phyloP scores from a whole-genome alignment of 2,329 filamentous ascomycete genomes.

The Apiospora marii region DNA sequence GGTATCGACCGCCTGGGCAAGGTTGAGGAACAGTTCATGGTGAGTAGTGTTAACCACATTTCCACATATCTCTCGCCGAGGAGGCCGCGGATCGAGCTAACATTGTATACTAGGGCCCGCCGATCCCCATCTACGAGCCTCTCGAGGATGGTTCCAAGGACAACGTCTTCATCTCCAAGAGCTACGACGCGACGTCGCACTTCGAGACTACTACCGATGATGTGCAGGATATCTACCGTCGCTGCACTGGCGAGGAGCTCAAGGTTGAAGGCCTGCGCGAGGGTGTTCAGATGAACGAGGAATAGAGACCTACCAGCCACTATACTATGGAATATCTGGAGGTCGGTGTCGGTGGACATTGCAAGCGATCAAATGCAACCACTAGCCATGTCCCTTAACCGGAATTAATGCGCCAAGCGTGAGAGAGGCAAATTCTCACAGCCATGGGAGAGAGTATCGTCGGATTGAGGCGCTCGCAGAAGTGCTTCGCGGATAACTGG shows the following conservation, averaged over 20 bases:
- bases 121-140: conserved; percentile 94
- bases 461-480: conserved; percentile 6
- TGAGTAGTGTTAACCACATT: conserved; percentile 43
- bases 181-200: conserved; percentile 97
- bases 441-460: not conserved
- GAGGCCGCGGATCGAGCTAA: not conserved
- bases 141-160: conserved; percentile 82
- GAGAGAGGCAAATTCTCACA: conserved; percentile 1
- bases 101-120: conserved; percentile 62
- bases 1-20: conserved; percentile 90
- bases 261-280: conserved; percentile 88
- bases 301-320: conserved; percentile 50
- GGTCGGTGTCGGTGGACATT: not conserved
- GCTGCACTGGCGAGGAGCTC: conserved; percentile 83
- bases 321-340: conserved; percentile 9
- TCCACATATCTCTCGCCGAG: not conserved
- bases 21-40: conserved; percentile 98
- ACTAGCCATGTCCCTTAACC: not conserved
- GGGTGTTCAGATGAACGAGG: conserved; percentile 74
- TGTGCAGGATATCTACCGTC: conserved; percentile 90
- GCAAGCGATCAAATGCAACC: not conserved
- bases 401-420: conserved; percentile 7
- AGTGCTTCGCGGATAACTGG: conserved; percentile 13
- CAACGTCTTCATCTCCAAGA: conserved; percentile 97
- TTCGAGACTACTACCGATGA: conserved; percentile 94